Conservation (phyloP, 2,329 filamentous ascomycete genomes). For the Mycocentrospora acerina region DNA sequence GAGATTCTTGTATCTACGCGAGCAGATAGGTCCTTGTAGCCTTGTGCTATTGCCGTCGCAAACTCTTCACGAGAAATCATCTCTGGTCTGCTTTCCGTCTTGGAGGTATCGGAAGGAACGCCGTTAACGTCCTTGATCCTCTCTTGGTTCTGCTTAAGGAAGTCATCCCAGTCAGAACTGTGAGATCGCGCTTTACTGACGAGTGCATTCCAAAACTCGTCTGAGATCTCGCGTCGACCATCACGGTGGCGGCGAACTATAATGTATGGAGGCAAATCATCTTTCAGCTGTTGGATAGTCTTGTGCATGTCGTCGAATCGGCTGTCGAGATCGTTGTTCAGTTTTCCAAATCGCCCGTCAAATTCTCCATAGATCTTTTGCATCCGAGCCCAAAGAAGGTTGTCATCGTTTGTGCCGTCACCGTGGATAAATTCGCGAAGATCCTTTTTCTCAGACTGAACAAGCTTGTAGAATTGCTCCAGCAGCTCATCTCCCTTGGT, state of each 20-base stretch:
- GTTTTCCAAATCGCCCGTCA: slow-evolving; percentile 9
- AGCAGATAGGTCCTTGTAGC: slow-evolving; percentile 20
- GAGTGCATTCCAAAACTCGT: slow-evolving; percentile 68
- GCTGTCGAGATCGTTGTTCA: slow-evolving; percentile 8
- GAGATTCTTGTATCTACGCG: slow-evolving; percentile 29
- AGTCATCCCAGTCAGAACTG: slow-evolving; percentile 54
- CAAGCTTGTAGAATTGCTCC: too few species aligned
- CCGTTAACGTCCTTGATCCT: slow-evolving; percentile 32
- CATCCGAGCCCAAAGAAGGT: slow-evolving; percentile 21
- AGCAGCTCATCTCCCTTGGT: not conserved
- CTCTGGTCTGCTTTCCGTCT: slow-evolving; percentile 9
- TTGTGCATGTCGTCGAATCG: slow-evolving; percentile 13
- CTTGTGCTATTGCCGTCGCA: slow-evolving; percentile 35
- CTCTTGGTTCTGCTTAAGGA: slow-evolving; percentile 55
- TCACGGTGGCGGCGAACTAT: slow-evolving; percentile 56
- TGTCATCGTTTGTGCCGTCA: slow-evolving; percentile 10
- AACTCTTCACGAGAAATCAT: slow-evolving; percentile 54
- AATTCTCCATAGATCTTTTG: slow-evolving; percentile 13
- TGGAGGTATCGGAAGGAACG: slow-evolving; percentile 4
- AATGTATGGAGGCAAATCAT: slow-evolving; percentile 57
- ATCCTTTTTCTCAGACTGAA: too few species aligned
- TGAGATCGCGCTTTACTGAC: slow-evolving; percentile 55
- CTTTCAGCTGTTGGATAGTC: slow-evolving; percentile 18
- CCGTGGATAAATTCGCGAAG: not conserved
- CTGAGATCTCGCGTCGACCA: slow-evolving; percentile 57